Evolutionary conservation across 2,329 filamentous ascomycete genomes (phyloP).

Genomic region (Decorospora gaudefroyi): DNA sequence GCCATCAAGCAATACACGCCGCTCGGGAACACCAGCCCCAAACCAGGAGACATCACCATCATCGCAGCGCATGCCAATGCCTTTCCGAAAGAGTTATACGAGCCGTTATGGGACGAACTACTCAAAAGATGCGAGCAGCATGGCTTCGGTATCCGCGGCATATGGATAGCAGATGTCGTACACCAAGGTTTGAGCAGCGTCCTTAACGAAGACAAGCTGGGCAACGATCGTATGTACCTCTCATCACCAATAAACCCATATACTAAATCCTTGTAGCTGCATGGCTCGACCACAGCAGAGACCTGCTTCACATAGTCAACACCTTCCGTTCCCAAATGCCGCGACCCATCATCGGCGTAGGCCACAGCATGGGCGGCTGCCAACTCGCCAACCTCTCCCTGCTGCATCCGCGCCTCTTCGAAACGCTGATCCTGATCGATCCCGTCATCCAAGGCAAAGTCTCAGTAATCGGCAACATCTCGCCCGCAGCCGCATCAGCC

Average conservation of each 20-base stretch:
- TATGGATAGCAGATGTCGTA: slow-evolving; percentile 90
- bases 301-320: slow-evolving; percentile 85
- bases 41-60: slow-evolving; percentile 79
- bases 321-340: slow-evolving; percentile 78
- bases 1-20: slow-evolving; percentile 89
- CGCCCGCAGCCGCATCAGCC: slow-evolving; percentile 65
- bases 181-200: slow-evolving; percentile 80
- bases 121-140: slow-evolving; percentile 60
- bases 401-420: slow-evolving; percentile 79
- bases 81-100: slow-evolving; percentile 94
- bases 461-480: slow-evolving; percentile 49
- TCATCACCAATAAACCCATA: not conserved
- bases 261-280: slow-evolving; percentile 58
- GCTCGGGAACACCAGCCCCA: slow-evolving; percentile 67
- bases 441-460: slow-evolving; percentile 69
- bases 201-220: slow-evolving; percentile 74
- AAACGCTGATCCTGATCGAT: slow-evolving; percentile 77
- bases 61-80: slow-evolving; percentile 89
- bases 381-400: slow-evolving; percentile 73
- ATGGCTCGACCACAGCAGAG: slow-evolving; percentile 84
- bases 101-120: slow-evolving; percentile 87
- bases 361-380: slow-evolving; percentile 85
- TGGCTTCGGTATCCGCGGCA: slow-evolving; percentile 73
- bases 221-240: slow-evolving; percentile 74
- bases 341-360: slow-evolving; percentile 79